Percentiles rank a stretch among this genome's conserved stretches.
Conservation (phyloP, 345 rosid species). For the Zanthoxylum bungeanum region DNA sequence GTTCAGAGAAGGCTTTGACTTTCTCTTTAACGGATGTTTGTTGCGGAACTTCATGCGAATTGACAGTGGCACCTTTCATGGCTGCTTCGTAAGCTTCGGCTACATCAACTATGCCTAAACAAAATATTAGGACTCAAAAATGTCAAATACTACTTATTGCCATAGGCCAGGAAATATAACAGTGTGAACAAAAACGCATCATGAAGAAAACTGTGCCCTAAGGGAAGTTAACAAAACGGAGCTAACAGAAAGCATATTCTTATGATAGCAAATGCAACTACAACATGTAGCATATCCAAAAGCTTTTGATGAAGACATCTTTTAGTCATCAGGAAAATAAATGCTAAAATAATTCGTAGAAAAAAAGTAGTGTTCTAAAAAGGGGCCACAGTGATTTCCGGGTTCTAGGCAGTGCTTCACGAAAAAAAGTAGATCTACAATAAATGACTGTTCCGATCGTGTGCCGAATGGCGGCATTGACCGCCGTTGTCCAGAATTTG, state of each 20-base stretch:
- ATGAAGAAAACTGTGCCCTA: too few relatives aligned
- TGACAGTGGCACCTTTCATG: constrained; percentile 47
- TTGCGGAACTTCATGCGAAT: constrained; percentile 42
- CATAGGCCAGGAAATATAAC: not conserved
- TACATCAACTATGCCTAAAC: constrained; percentile 84
- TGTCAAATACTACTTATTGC: not conserved
- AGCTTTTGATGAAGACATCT: not conserved
- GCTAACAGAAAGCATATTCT: not conserved
- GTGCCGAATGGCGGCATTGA: too few relatives aligned
- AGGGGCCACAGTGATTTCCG: too few relatives aligned
- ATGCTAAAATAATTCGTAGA: not conserved
- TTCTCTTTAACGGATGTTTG: constrained; percentile 60
- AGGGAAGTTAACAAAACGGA: too few relatives aligned
- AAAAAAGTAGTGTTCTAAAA: too few relatives aligned
- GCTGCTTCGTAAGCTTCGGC: constrained; percentile 77
- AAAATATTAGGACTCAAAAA: not conserved
- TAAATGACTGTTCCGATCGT: too few relatives aligned
- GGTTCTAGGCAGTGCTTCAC: too few relatives aligned
- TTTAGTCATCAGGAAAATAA: not conserved
- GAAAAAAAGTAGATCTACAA: too few relatives aligned
- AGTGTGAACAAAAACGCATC: not conserved
- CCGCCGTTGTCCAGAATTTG: too few relatives aligned
- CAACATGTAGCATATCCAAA: not conserved
- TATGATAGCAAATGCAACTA: not conserved
- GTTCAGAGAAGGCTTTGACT: constrained; percentile 56